A percentile compares a stretch with the other conserved stretches of the same genome.
phyloP scores from a whole-genome alignment of 1,139 yeast species.

The Scheffersomyces illinoinensis region DNA sequence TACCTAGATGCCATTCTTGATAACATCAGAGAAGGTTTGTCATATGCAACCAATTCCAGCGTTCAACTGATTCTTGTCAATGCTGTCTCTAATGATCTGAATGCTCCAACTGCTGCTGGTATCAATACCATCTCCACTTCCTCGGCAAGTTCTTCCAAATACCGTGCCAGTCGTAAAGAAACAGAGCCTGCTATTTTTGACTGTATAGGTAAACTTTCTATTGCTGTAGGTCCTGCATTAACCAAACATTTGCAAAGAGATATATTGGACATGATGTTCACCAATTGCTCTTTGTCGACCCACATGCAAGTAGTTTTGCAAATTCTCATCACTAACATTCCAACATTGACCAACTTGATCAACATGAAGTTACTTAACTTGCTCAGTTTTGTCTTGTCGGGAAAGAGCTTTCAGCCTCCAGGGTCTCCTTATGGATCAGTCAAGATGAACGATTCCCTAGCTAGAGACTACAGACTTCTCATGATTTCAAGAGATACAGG shows the following conservation, averaged over 20 bases:
- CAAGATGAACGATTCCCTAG: constrained; percentile 62
- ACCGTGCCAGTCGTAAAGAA: constrained; percentile 61
- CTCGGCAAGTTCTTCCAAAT: constrained; percentile 51
- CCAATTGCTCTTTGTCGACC: constrained; percentile 75
- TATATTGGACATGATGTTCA: constrained; percentile 74
- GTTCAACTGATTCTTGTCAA: constrained; percentile 46
- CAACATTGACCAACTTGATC: constrained; percentile 74
- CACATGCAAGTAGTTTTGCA: constrained; percentile 76
- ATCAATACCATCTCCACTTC: constrained; percentile 27
- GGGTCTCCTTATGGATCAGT: constrained; percentile 82
- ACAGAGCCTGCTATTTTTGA: constrained; percentile 87
- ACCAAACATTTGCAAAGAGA: constrained; percentile 86
- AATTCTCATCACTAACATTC: constrained; percentile 69
- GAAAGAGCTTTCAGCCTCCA: constrained; percentile 79
- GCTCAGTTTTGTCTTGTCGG: constrained; percentile 78
- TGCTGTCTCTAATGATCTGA: constrained; percentile 34
- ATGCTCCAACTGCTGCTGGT: constrained; percentile 15
- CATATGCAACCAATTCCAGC: constrained; percentile 41
- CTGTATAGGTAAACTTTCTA: constrained; percentile 83
- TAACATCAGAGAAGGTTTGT: constrained; percentile 79
- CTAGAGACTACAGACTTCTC: constrained; percentile 74
- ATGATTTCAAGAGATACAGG: constrained; percentile 71
- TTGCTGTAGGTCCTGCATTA: constrained; percentile 92
- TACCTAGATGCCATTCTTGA: constrained; percentile 85
- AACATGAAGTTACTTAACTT: constrained; percentile 71